Conservation (phyloP, 163 green algal species). For the Prototheca wickerhamii region DNA sequence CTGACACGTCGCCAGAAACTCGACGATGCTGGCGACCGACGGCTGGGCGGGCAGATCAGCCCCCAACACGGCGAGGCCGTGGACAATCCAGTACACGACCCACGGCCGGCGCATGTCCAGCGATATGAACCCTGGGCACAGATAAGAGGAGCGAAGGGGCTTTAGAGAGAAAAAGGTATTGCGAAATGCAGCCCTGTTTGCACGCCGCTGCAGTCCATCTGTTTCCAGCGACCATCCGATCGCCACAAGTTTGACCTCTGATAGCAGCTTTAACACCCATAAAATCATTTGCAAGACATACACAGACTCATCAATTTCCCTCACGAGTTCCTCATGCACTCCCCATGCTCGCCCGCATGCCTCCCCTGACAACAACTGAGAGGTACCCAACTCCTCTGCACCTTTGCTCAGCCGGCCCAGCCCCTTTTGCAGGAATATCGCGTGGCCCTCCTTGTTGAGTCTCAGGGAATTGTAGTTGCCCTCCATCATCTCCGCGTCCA, state of each 20-base stretch:
- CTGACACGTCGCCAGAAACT: constrained; percentile 63
- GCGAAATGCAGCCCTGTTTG: too few species aligned
- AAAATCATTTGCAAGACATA: too few species aligned
- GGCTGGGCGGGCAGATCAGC: constrained; percentile 28
- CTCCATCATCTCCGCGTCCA: constrained; percentile 1
- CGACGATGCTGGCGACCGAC: constrained; percentile 8
- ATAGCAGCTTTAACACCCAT: too few species aligned
- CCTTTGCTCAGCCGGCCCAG: constrained; percentile 39
- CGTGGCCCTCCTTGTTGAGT: constrained; percentile 41
- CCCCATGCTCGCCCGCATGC: too few species aligned
- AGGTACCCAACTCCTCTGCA: too few species aligned
- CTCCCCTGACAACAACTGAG: too few species aligned
- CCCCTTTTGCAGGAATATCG: constrained; percentile 44
- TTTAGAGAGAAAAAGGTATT: too few species aligned
- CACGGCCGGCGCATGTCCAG: constrained; percentile 79
- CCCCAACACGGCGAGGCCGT: constrained; percentile 74
- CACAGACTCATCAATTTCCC: too few species aligned
- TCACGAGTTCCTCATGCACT: too few species aligned
- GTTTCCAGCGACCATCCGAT: too few species aligned
- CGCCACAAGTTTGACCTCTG: too few species aligned
- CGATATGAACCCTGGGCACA: constrained; percentile 39
- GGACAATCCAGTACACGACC: constrained; percentile 89
- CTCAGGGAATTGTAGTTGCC: constrained; percentile 17
- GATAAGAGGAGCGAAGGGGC: not conserved
- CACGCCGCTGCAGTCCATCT: too few species aligned